Evolutionary conservation across 129 eudicot species (phyloP), one percentile per base, ranked within the genome.

Genomic region (Kitagawia praeruptora): DNA sequence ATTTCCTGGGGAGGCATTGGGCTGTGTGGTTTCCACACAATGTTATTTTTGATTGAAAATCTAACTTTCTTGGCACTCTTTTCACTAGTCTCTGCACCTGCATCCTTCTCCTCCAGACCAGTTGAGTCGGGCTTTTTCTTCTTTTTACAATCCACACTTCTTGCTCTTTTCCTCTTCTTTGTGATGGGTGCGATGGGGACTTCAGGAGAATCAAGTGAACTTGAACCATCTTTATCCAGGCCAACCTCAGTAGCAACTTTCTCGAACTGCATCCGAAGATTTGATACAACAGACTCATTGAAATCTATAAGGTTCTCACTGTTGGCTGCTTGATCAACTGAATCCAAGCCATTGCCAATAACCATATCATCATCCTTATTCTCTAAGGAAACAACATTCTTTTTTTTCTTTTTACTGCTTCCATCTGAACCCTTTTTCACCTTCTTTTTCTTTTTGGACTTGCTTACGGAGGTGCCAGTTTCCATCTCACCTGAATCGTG

Each of bases 21-120:
- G 79, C 80, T 90, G 61, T 90, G 89, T 14, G 99, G 99, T 78
- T 92, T 87, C 99, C 99, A 96, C 1, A 96, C 91, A 83, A 96
- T 61, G 74, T 96, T 96, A 70, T 90, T 92, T 86, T 92, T 96
- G 87, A 93, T 91, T n/a, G 95, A 74, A 83, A 96, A 96, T 78
- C 91, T 80, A 49, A 96, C 99, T 74, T 85, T 96, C 83, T 90
- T 96, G 4, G 79, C 87, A 84, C 94, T 92, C 85, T 85, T 90
- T 44, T 90, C 97, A 6, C 84, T 81, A 76, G 87, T 91, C 83
- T 88, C 86, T 63, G 81, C 83, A 25, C 76, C 81, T 51, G 80
- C 80, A 53, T 80, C 92, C 25, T 13, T 83, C 46, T 74, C 85
- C 77, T 73, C 56, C 16, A 44, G 21, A 73, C 49, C 2, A 0